phyloP scores from a whole-genome alignment of 2,329 filamentous ascomycete genomes.

The Rutstroemia sp. region DNA sequence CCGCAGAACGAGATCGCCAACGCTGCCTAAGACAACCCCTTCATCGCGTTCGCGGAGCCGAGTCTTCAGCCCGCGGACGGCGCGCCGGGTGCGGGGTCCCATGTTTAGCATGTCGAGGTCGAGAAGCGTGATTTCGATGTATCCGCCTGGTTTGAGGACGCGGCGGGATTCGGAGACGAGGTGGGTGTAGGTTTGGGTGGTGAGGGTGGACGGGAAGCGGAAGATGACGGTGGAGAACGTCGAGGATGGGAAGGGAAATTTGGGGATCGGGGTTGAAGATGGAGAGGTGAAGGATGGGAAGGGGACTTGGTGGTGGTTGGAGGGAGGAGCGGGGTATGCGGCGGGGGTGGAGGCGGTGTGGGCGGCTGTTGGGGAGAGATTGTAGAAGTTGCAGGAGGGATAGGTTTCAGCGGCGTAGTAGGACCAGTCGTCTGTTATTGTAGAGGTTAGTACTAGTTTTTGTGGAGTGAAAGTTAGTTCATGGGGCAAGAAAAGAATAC shows the following conservation, averaged over 20 bases:
- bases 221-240: conserved; percentile 72
- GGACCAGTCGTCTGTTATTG: conserved; percentile 62
- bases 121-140: conserved; percentile 70
- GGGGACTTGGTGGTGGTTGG: conserved; percentile 70
- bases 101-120: conserved; percentile 79
- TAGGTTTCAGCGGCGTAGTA: conserved; percentile 81
- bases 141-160: conserved; percentile 70
- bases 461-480: background rate
- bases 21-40: conserved; percentile 52
- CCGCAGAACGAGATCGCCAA: conserved; percentile 54
- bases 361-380: conserved; percentile 51
- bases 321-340: conserved; percentile 48
- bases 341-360: conserved; percentile 40
- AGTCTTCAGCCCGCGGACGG: conserved; percentile 65
- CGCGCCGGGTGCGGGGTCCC: conserved; percentile 62
- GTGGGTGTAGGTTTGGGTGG: conserved; percentile 61
- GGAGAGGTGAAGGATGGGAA: conserved; percentile 33
- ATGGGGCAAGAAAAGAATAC: background rate
- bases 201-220: conserved; percentile 65
- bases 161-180: conserved; percentile 69
- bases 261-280: conserved; percentile 39
- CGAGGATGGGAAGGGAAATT: conserved; percentile 68
- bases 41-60: conserved; percentile 54
- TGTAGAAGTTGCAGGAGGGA: conserved; percentile 66
- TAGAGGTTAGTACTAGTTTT: conserved; percentile 9